These are phyloP conservation scores for Tetracladium maxilliforme DNA, from an alignment of 2,329 filamentous ascomycete species.

Conservation along the genomic window DNA sequence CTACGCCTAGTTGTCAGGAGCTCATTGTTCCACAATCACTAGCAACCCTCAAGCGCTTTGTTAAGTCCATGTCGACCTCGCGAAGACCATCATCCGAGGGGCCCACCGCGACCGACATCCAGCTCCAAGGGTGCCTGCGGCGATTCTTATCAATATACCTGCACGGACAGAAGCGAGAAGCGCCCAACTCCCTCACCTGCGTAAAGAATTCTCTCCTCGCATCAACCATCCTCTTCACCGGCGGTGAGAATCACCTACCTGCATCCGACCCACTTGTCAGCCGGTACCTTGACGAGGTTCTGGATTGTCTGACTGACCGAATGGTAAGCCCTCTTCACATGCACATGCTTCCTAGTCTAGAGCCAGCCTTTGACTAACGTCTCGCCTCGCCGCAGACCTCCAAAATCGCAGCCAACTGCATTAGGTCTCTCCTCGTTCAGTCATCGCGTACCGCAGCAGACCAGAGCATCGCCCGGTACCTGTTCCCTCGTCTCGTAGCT, in stretches of 20 bases:
- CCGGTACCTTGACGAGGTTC: conserved; percentile 63
- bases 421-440: conserved; percentile 67
- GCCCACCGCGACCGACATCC: conserved; percentile 35
- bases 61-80: conserved; percentile 53
- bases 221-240: conserved; percentile 77
- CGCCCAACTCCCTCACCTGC: conserved; percentile 63
- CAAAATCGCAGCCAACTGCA: conserved; percentile 81
- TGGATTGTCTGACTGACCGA: conserved; percentile 69
- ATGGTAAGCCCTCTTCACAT: conserved; percentile 35
- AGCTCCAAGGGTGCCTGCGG: conserved; percentile 69
- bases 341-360: not conserved
- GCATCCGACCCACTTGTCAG: conserved; percentile 61
- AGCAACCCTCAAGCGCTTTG: conserved; percentile 82
- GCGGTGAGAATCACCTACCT: conserved; percentile 58
- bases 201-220: conserved; percentile 89
- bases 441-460: conserved; percentile 47
- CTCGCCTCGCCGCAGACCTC: conserved; percentile 39
- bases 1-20: conserved; percentile 74
- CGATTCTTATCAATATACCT: conserved; percentile 72
- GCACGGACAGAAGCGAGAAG: conserved; percentile 60
- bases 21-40: conserved; percentile 80
- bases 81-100: conserved; percentile 17
- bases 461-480: conserved; percentile 56
- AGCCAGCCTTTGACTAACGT: not conserved
- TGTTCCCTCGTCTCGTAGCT: conserved; percentile 60